phyloP scores from a whole-genome alignment of 2,329 filamentous ascomycete genomes.

The Lecanicillium sp. region DNA sequence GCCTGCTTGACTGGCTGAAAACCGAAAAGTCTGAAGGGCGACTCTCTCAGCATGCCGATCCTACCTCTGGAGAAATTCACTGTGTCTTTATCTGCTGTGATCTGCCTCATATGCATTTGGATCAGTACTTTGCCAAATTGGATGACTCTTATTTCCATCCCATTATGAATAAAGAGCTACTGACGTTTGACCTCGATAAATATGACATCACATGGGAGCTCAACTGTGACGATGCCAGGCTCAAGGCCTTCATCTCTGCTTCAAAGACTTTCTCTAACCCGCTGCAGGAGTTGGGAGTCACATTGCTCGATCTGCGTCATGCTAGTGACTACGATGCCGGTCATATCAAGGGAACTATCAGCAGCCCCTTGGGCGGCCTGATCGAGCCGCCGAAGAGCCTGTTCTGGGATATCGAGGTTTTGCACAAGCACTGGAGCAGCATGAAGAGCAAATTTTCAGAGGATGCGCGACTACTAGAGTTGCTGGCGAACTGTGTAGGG shows the following conservation, averaged over 20 bases:
- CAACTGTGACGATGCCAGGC: slow-evolving; percentile 16
- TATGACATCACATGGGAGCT: slow-evolving; percentile 52
- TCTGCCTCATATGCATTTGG: slow-evolving; percentile 55
- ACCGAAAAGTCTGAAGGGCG: slow-evolving; percentile 40
- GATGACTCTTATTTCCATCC: slow-evolving; percentile 15
- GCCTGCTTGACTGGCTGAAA: slow-evolving; percentile 43
- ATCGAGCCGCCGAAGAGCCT: background rate
- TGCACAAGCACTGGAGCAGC: background rate
- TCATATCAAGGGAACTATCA: background rate
- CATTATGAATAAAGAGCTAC: slow-evolving; percentile 32
- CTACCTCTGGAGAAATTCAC: slow-evolving; percentile 37
- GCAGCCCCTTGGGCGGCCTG: background rate
- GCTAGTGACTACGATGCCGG: background rate
- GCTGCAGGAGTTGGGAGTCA: background rate
- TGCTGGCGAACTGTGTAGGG: background rate
- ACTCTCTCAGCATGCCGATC: slow-evolving; percentile 38
- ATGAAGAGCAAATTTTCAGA: background rate
- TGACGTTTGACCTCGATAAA: slow-evolving; percentile 44
- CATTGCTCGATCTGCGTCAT: background rate
- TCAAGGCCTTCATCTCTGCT: background rate
- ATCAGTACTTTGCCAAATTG: slow-evolving; percentile 53
- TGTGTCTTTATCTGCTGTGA: slow-evolving; percentile 58
- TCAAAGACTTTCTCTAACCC: background rate
- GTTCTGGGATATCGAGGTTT: background rate
- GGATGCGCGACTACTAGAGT: background rate